Base-by-base conservation (phyloP, 1,284 basidiomycete genomes). In the Schizopora paradoxa region DNA sequence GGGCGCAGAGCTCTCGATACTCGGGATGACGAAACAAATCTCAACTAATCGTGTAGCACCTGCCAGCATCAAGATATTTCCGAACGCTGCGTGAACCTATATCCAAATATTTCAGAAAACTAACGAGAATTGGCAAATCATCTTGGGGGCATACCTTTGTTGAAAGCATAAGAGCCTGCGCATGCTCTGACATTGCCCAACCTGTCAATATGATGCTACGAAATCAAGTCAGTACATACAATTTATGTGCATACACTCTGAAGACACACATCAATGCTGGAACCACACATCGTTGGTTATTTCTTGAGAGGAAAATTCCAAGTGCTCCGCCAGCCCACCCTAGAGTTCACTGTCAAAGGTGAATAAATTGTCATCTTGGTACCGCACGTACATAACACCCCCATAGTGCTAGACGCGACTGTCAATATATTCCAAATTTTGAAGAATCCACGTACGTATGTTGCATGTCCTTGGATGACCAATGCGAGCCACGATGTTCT, bases 401-500 rank as follows among this genome's bases (percentile, higher is more conserved):
- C 80, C 48, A 82, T 63, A 43, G 73, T 74, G 1, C 70, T 76
- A 48, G 14, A 25, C n/a, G 27, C 18, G 13, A 40, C n/a, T 7
- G n/a, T 34, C 10, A 46, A 14, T n/a, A 46, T 10, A 5, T 22
- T 16, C 21, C 19, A 28, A 18, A 13, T 40, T 13, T 6, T 27
- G 11, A 7, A 49, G 52, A 28, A 36, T 57, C 56, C 55, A 70
- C 73, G 63, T 66, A 85, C 78, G 91, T 94, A 62, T 96, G 91
- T 59, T 96, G 92, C 85, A 95, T 86, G 61, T 96, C 90, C 63
- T 95, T 94, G 52, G 86, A 85, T 6, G 88, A 88, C 91, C 91
- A 93, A 1, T 60, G 63, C 16, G 73, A 71, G 18, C 90, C 90
- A 46, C 79, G 86, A 59, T 92, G 90, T 60, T 95, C 91, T 1